Base-by-base conservation (phyloP, 2,329 filamentous ascomycete species). In the Aspergillus amoenus region DNA sequence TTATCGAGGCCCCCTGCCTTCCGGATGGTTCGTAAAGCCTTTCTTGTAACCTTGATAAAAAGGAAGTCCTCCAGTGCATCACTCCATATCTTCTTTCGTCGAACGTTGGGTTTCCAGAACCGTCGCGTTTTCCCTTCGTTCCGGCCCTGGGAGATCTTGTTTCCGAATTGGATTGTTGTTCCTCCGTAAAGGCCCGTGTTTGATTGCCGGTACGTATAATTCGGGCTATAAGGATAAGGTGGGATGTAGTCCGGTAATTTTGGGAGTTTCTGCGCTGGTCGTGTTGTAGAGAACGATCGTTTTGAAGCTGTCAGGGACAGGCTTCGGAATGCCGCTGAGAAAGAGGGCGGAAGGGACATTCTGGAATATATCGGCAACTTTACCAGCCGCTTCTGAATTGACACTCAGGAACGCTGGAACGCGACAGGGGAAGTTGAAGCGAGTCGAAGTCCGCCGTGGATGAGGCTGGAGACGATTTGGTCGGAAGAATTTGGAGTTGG, bases 1-100 rank as follows among this genome's bases (percentile, higher is more conserved):
- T 92, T 87, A 74, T 99, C 94, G 62, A 99, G 81, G 7, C 94
- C 92, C 58, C 93, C 93, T 61, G 88, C 86, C 72, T 92, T 93
- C 71, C 91, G 87, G 70, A 97, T 90, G 37, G 79, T 81, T 50
- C 79, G 69, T 65, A 80, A 61, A 30, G 78, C 77, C 50, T 76
- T 71, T 54, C 74, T 73, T 9, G 76, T 78, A 32, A 80, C 73
- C 60, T 78, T 79, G 52, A 81, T 71, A 51, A 68, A 73, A n/a
- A 81, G 66, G 17, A 74, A 68, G 44, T 75, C 65, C 8, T 68
- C 71, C 32, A 81, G 69, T 1, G 77, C 76, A 17, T 79, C 73
- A 49, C 76, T 79, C 56, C 69, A 73, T 11, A 81, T 59, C 61
- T 77, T 78, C 70, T 79, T 80, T 41, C 75, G 68, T 49, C 76